A percentile compares a stretch with the other conserved stretches of the same genome.
Evolutionary conservation across 2,329 filamentous ascomycete species (phyloP).

Genomic region (Cercospora sesami): DNA sequence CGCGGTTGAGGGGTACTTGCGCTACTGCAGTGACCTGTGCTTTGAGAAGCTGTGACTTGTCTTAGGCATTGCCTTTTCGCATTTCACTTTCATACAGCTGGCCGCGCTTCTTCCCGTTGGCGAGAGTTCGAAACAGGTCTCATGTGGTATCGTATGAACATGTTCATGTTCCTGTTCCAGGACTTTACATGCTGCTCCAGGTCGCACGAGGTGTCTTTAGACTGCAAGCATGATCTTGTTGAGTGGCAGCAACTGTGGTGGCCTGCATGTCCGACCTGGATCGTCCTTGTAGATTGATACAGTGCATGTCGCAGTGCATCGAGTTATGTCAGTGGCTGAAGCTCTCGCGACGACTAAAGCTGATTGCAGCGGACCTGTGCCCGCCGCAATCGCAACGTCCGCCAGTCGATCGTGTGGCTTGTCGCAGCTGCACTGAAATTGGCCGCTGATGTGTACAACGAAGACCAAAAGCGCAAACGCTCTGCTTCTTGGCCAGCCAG

Average conservation of each 20-base stretch:
- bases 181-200: background rate
- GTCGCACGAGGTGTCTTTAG: background rate
- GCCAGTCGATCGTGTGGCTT: background rate
- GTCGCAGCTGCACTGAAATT: background rate
- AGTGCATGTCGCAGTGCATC: background rate
- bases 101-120: background rate
- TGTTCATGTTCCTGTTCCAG: background rate
- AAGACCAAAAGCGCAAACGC: background rate
- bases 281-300: background rate
- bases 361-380: background rate
- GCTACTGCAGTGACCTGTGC: background rate
- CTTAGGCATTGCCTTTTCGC: background rate
- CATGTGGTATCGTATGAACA: background rate
- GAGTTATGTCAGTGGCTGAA: constrained; percentile 1
- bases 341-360: background rate
- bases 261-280: background rate
- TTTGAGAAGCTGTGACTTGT: background rate
- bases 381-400: background rate
- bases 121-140: background rate
- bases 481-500: background rate
- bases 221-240: background rate
- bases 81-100: background rate
- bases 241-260: background rate
- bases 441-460: background rate
- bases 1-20: background rate